A percentile compares a stretch with the other conserved stretches of the same genome.
phyloP scores from a whole-genome alignment of 176 grass and related monocot genomes.

The Rhipidocladum racemiflorum region DNA sequence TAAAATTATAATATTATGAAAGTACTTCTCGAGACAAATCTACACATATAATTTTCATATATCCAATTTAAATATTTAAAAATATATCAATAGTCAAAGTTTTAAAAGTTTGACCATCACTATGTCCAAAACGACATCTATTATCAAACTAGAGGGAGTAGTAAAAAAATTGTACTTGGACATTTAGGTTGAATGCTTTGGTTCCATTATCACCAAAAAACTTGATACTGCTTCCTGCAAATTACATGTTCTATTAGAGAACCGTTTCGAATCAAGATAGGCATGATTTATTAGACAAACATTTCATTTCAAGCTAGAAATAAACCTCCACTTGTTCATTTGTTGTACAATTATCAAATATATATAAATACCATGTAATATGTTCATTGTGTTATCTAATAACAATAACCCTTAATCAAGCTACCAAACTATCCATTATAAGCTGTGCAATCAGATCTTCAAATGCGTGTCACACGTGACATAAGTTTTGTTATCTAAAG shows the following conservation, averaged over 20 bases:
- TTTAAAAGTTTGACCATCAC: too few relatives aligned
- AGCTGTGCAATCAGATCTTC: background rate
- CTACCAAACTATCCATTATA: background rate
- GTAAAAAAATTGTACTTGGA: constrained; percentile 42
- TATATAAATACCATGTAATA: background rate
- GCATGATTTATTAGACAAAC: background rate
- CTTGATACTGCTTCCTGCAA: constrained; percentile 24
- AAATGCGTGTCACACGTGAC: background rate
- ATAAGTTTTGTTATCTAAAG: background rate
- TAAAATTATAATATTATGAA: too few relatives aligned
- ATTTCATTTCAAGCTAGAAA: too few relatives aligned
- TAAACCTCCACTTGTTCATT: too few relatives aligned
- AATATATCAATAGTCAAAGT: too few relatives aligned
- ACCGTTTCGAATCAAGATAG: background rate
- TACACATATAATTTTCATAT: too few relatives aligned
- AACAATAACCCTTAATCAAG: background rate
- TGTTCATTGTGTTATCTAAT: background rate
- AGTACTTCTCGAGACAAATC: too few relatives aligned
- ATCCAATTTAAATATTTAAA: too few relatives aligned
- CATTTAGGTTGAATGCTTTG: constrained; percentile 60
- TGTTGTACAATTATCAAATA: background rate
- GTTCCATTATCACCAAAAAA: constrained; percentile 53
- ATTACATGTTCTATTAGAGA: constrained; percentile 12
- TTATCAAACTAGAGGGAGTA: too few relatives aligned
- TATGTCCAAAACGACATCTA: too few relatives aligned